Conservation (phyloP, 805 yeast species). For the Pichia scutulata region DNA sequence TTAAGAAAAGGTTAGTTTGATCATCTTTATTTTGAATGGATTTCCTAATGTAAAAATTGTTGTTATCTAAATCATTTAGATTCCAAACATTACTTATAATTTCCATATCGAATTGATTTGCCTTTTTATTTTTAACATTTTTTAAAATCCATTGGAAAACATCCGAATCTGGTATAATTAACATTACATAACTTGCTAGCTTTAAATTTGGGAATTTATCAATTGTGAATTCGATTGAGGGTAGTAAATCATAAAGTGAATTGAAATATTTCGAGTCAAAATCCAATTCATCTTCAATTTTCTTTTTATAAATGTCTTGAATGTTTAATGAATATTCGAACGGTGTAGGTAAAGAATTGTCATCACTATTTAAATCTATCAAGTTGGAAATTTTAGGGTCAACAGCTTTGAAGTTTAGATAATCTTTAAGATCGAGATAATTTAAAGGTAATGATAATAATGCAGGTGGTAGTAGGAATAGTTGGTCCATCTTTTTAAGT, state of each 20-base stretch:
- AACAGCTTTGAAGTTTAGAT: not conserved
- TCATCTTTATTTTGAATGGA: not conserved
- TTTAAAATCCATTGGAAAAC: slow-evolving; percentile 19
- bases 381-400: not conserved
- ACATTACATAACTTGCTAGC: slow-evolving; percentile 47
- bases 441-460: slow-evolving; percentile 40
- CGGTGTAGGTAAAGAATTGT: slow-evolving; percentile 13
- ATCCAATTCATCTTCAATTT: slow-evolving; percentile 10
- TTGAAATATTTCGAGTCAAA: slow-evolving; percentile 8
- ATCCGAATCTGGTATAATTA: slow-evolving; percentile 39
- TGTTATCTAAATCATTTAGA: slow-evolving; percentile 14
- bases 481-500: slow-evolving; percentile 37
- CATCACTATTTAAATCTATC: not conserved
- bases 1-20: slow-evolving; percentile 7
- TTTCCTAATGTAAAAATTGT: slow-evolving; percentile 3
- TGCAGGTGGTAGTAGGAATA: slow-evolving; percentile 42
- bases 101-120: slow-evolving; percentile 49
- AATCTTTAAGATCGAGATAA: slow-evolving; percentile 30
- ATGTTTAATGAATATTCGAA: slow-evolving; percentile 16
- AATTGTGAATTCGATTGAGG: slow-evolving; percentile 21
- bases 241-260: slow-evolving; percentile 32
- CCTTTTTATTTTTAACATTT: slow-evolving; percentile 21
- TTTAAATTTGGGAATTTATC: slow-evolving; percentile 10
- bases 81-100: slow-evolving; percentile 34
- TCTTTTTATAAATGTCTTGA: slow-evolving; percentile 14